Percentiles rank a stretch among this genome's conserved stretches.
Conservation (phyloP, 2,329 filamentous ascomycete genomes). For the Ramularia endophylla region DNA sequence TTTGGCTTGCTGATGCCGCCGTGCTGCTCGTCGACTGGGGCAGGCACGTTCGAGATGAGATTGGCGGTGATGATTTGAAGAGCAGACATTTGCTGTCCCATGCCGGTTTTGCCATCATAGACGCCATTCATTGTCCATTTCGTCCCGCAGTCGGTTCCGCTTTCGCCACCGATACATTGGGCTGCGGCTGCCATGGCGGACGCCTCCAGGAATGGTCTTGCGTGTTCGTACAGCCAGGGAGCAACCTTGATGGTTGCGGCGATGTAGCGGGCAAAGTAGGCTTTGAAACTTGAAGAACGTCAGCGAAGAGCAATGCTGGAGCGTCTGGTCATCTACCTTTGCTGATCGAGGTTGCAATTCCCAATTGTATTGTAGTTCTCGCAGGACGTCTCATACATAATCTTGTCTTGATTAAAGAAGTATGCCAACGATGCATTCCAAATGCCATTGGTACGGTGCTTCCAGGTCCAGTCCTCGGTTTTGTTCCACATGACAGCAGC, state of each 20-base stretch:
- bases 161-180: constrained; percentile 44
- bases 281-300: constrained; percentile 21
- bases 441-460: constrained; percentile 9
- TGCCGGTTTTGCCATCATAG: constrained; percentile 43
- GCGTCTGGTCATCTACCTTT: constrained; percentile 23
- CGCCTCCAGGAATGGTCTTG: constrained; percentile 46
- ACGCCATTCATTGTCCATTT: constrained; percentile 34
- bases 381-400: constrained; percentile 40
- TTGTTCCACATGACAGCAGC: constrained; percentile 39
- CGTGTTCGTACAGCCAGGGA: constrained; percentile 42
- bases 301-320: neutral
- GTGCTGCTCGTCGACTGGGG: constrained; percentile 40
- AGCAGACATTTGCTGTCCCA: constrained; percentile 51
- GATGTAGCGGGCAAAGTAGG: constrained; percentile 45
- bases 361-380: constrained; percentile 23
- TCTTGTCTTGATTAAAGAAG: constrained; percentile 27
- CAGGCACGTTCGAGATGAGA: constrained; percentile 32
- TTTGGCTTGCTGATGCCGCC: constrained; percentile 30
- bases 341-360: constrained; percentile 38
- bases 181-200: constrained; percentile 49
- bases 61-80: constrained; percentile 42
- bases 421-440: constrained; percentile 22
- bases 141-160: constrained; percentile 38
- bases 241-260: constrained; percentile 51
- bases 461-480: constrained; percentile 26